Evolutionary conservation across 805 yeast genomes (phyloP), one percentile per base, ranked within the genome.

Genomic region (Brettanomyces anomalus): DNA sequence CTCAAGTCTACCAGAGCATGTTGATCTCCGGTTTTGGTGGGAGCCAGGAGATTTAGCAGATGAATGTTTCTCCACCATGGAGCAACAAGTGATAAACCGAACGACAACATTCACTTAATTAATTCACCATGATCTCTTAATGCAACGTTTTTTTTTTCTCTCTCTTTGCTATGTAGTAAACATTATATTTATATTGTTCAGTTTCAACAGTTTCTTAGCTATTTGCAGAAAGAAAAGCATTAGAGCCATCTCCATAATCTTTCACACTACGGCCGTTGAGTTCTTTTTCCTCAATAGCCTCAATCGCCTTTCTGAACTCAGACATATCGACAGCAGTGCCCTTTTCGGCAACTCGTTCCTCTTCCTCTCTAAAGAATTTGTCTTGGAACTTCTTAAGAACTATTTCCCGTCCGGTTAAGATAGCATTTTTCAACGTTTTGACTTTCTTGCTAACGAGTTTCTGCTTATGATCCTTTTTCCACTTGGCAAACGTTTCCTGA

Each of bases 381-480:
- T 76, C 76, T 40, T 74, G 63, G 59, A 71, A 79, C 61, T 76
- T 73, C 63, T 75, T 74, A 62, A 76, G 66, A 39, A 85, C 71
- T 41, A 81, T 65, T 61, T 85, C 89, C 59, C 73, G 77, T 51
- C 95, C 95, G 6, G 81, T 74, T 39, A 76, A 64, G 28, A 60
- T 71, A 53, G 68, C 74, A 59, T 71, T 77, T 33, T 66, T 71
- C 34, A 37, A 33, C 21, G 40, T 40, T 19, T 64, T 62, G 33
- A 45, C 48, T 33, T 56, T 49, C 47, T 58, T 57, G 46, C 64
- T 67, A 36, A 70, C 66, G 64, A 71, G 80, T 61, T 75, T 74
- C 46, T 74, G 74, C 46, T 66, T 65, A 53, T 87, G 88, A 47
- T 77, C 75, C 50, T 65, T 59, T 66, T 89, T 88, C 97, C 98